Evolutionary conservation across 148 eudicot genomes (phyloP), one percentile per base, ranked within the genome.

Genomic region (Camellia lanceoleosa): DNA sequence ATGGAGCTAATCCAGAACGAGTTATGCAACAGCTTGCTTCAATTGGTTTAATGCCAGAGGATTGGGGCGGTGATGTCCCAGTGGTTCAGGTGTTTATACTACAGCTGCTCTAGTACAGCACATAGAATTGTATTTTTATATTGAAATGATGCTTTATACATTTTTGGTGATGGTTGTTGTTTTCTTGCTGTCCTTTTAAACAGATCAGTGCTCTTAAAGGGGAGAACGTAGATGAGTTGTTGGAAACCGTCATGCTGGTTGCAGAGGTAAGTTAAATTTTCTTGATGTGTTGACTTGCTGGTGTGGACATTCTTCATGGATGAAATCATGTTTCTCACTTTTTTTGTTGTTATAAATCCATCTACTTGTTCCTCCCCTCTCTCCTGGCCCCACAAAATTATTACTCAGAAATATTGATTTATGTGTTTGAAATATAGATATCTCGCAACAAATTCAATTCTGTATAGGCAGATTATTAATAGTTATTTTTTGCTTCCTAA

Each of bases 131-230:
- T 44, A 9, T 7, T 71, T 74, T 69, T 19, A 44, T 23, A 52
- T 23, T 71, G 4, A 14, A 13, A 54, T 66, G 42, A 46, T 49
- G 47, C 7, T 71, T 69, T 64, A 8, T 63, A 58, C 47, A 11
- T 62, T 68, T 11, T 18, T 62, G 6, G 38, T 9, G 74, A 46
- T 75, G 44, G 74, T 74, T 58, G 77, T 55, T 18, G 5, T 77
- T 46, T 76, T 60, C 78, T 7, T 79, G 20, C 42, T 69, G 75
- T 58, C 19, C 54, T 86, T 1, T 42, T 20, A 42, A 42, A 79
- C 90, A 96, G 99, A 93, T 96, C 82, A 96, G 99, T 87, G 99
- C 98, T 77, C 98, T 96, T 51, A 96, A 87, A 84, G 99, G 99
- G 83, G 91, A 92, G 77, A 89, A 92, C 75, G 85, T 96, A 65